Evolutionary conservation across 768 basidiomycete genomes (phyloP), one percentile per base, ranked within the genome.

Genomic region (Boletus fagicola): DNA sequence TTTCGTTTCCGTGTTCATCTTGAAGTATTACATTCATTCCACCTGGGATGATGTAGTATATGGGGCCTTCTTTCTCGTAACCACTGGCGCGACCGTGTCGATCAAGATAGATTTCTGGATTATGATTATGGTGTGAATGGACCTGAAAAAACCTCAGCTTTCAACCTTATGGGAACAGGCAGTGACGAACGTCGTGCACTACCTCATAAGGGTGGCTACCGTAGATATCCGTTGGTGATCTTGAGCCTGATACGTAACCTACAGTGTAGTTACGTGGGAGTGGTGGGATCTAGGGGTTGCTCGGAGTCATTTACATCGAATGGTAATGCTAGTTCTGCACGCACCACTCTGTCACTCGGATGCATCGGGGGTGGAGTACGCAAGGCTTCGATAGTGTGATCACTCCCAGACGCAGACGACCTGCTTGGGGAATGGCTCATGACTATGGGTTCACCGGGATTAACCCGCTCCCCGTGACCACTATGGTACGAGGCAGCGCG

Each of bases 21-120:
- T 85, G 79, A 62, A 90, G 88, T 46, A 88, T 78, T 6, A 88
- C 83, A 56, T 83, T 80, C 58, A 83, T 74, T 22, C 85, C 87
- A 18, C 77, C 78, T 38, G 88, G 87, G 49, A 88, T 79, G 61
- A 89, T 81, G 61, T 88, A 89, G 66, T 76, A 77, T 74, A 76
- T 62, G 68, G 82, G 59, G 59, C 62, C 60, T 8, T 64, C 67
- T 43, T 65, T 63, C 16, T 65, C 50, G 58, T 67, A 44, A 43
- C 64, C 52, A n/a, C 43, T 13, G 12, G 58, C 8, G 45, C 59
- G 62, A 54, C 57, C 51, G 49, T 70, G 49, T 61, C 64, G 49
- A 58, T 69, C 68, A n/a, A 51, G 53, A 51, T 66, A 52, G 33
- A 57, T 35, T 59, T 72, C 59, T 64, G 59, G 58, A 56, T 67